Evolutionary conservation across 2,329 filamentous ascomycete genomes (phyloP), one percentile per base, ranked within the genome.

Genomic region (Paraconiothyrium sp.): DNA sequence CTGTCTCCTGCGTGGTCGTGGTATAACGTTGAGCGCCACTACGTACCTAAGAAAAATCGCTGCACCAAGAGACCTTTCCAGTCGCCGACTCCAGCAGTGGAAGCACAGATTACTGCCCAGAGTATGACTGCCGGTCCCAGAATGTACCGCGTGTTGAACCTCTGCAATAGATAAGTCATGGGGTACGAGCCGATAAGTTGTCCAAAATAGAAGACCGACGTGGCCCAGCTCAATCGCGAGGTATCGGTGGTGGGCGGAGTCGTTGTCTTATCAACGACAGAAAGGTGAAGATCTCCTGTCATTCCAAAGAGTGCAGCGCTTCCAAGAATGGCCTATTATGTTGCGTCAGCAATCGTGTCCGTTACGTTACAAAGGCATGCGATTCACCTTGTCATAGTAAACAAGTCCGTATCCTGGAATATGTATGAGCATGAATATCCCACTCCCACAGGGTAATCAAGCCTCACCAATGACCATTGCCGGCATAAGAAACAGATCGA

Each of bases 201-300:
- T 43, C 91, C 91, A 67, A 93, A 92, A 80, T 93, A 93, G 80
- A 93, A 93, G 70, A 92, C 82, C 0, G 89, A 92, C 0, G 90
- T 93, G 2, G 91, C 91, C 91, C 90, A 93, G 67, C 85, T 89
- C 37, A 93, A 84, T 13, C 91, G 85, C 0, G 85, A 84, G 0
- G 91, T 92, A 71, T 90, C 85, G n/a, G 84, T 85, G 0, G 84
- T 85, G 0, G 73, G 83, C 0, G 89, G 88, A 1, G 75, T 80
- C 3, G 79, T 83, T 1, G 80, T 76, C 20, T 80, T 72, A 63
- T 85, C 78, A 9, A 85, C 78, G 4, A 90, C 78, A 32, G 83
- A 83, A 47, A 93, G 85, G 1, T 80, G 63, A 4, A 93, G 83
- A 72, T 93, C 90, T 2, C 80, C 79, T 0, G 89, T 92, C 90